Evolutionary conservation across 1,139 yeast species (phyloP).

Genomic region (Saccharomyces hybrid): DNA sequence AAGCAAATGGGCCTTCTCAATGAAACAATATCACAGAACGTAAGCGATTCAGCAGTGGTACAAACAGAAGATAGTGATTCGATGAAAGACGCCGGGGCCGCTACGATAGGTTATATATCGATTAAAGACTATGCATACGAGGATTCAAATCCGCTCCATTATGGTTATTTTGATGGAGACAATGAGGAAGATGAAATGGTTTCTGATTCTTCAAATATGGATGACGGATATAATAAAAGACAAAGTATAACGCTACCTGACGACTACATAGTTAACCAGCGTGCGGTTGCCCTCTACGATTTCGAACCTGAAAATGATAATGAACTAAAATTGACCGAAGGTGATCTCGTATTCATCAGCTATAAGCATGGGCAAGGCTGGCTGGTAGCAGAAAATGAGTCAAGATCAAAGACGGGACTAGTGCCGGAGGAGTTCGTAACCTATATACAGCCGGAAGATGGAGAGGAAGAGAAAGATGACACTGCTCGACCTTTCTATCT

Average conservation of each 20-base stretch:
- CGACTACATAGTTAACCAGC: constrained; percentile 39
- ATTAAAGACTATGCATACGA: constrained; percentile 78
- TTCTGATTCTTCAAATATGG: constrained; percentile 5
- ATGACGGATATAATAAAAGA: constrained; percentile 35
- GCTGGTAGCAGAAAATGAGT: constrained; percentile 63
- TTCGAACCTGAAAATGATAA: constrained; percentile 91
- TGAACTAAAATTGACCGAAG: constrained; percentile 70
- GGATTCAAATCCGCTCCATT: constrained; percentile 54
- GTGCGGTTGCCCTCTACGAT: constrained; percentile 82
- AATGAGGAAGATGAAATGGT: constrained; percentile 17
- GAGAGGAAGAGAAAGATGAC: constrained; percentile 20
- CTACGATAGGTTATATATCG: constrained; percentile 32
- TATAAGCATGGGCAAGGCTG: constrained; percentile 97
- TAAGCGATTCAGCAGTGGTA: neutral
- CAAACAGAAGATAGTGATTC: constrained; percentile 5
- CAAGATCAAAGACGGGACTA: constrained; percentile 54
- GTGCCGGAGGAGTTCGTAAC: constrained; percentile 94
- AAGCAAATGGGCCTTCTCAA: neutral
- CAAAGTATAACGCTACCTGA: constrained; percentile 30
- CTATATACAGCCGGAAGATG: constrained; percentile 31
- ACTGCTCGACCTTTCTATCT: constrained; percentile 30
- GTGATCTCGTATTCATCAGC: constrained; percentile 77
- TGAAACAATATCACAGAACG: neutral
- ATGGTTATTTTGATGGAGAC: constrained; percentile 38
- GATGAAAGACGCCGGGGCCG: constrained; percentile 4